Percentiles rank a stretch among this genome's conserved stretches.
phyloP scores from a whole-genome alignment of 306 rosid species.

The Canavalia gladiata region DNA sequence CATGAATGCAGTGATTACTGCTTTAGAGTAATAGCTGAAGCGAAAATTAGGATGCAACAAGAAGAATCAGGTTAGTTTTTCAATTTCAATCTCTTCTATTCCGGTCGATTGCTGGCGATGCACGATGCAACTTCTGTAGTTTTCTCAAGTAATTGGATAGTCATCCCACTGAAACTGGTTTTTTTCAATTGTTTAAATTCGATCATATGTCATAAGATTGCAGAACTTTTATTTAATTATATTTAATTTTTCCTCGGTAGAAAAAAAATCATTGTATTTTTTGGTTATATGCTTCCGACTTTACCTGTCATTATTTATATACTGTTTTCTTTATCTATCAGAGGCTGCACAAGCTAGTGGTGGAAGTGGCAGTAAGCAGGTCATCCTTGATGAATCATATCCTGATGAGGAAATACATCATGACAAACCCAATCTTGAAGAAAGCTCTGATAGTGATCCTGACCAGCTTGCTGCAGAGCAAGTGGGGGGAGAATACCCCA shows the following conservation, averaged over 20 bases:
- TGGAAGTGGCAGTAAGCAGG: slow-evolving; percentile 50
- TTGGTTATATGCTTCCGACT: slow-evolving; percentile 12
- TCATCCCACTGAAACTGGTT: background rate
- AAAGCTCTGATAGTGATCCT: slow-evolving; percentile 63
- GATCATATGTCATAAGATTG: background rate
- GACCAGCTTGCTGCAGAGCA: slow-evolving; percentile 58
- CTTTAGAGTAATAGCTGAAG: slow-evolving; percentile 78
- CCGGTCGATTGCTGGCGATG: too few relatives aligned
- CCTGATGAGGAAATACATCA: slow-evolving; percentile 62
- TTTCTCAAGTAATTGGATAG: background rate
- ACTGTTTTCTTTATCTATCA: slow-evolving; percentile 31
- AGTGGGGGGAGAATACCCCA: slow-evolving; percentile 47
- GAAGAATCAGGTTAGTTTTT: slow-evolving; percentile 58
- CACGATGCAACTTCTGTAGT: background rate
- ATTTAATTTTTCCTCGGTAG: background rate
- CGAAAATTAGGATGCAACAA: slow-evolving; percentile 61
- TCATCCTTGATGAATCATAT: slow-evolving; percentile 48
- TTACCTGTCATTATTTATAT: slow-evolving; percentile 8
- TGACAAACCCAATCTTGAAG: slow-evolving; percentile 60
- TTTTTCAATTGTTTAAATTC: background rate
- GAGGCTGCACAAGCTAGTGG: slow-evolving; percentile 62
- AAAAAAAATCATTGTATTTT: background rate
- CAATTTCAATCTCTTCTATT: background rate
- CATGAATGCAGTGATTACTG: slow-evolving; percentile 94
- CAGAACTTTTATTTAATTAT: slow-evolving; percentile 9